Evolutionary conservation across 495 filamentous ascomycete species (phyloP).

Genomic region (Letharia columbiana): DNA sequence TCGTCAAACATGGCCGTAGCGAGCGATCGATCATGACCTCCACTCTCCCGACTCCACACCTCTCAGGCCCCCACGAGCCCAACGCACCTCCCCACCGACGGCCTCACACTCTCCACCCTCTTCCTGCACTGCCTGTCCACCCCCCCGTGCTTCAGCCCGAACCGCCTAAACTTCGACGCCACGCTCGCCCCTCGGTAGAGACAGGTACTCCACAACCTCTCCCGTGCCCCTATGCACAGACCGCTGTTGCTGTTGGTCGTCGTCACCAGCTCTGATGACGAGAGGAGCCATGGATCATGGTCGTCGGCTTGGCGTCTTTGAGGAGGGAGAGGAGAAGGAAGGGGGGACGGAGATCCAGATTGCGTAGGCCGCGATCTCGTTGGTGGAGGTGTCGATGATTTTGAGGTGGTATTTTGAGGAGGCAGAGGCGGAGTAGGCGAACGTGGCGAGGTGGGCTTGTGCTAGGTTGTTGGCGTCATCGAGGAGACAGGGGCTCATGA

Average conservation of each 20-base stretch:
- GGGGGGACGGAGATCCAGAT: background rate
- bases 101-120: background rate
- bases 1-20: background rate
- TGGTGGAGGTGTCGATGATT: conserved; percentile 1
- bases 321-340: background rate
- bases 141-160: background rate
- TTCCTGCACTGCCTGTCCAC: background rate
- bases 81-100: background rate
- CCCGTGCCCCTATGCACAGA: background rate
- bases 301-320: background rate
- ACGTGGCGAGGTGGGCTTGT: background rate
- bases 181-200: background rate
- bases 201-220: conserved; percentile 1
- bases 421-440: background rate
- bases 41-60: background rate
- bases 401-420: background rate
- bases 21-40: background rate
- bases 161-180: background rate
- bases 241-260: background rate
- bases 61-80: background rate
- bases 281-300: background rate
- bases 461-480: background rate
- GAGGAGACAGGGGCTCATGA: background rate
- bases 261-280: background rate
- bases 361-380: background rate